Percentiles rank a stretch among this genome's conserved stretches.
Conservation (phyloP, 768 basidiomycete species). For the Hirschioporus abietinus region DNA sequence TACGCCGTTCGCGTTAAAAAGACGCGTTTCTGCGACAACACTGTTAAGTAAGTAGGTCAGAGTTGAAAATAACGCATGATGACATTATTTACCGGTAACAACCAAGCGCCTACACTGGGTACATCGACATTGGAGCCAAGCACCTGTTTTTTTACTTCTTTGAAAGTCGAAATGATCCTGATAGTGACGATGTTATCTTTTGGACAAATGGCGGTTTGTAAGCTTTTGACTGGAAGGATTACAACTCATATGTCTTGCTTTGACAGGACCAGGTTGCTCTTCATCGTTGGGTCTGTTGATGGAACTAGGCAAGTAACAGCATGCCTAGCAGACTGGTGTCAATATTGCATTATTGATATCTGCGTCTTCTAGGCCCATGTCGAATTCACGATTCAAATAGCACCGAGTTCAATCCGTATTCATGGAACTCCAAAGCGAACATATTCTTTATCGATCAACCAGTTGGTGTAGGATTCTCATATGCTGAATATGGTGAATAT, state of each 20-base stretch:
- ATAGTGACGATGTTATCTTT: slow-evolving; percentile 53
- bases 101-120: slow-evolving; percentile 54
- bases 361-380: slow-evolving; percentile 53
- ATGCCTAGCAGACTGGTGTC: background rate
- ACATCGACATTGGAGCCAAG: slow-evolving; percentile 60
- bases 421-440: slow-evolving; percentile 66
- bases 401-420: slow-evolving; percentile 49
- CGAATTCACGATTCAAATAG: slow-evolving; percentile 46
- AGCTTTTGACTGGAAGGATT: slow-evolving; percentile 12
- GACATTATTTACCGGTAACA: background rate
- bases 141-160: slow-evolving; percentile 76
- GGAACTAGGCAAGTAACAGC: slow-evolving; percentile 29
- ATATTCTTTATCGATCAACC: slow-evolving; percentile 44
- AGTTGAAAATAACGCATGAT: background rate
- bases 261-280: slow-evolving; percentile 30
- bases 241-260: background rate
- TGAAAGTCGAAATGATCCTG: slow-evolving; percentile 57
- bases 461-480: slow-evolving; percentile 31
- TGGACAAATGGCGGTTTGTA: slow-evolving; percentile 46
- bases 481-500: slow-evolving; percentile 53
- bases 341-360: background rate
- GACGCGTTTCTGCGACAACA: slow-evolving; percentile 1
- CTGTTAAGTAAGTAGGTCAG: background rate
- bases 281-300: slow-evolving; percentile 34
- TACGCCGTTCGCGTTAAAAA: background rate